Evolutionary conservation across 768 basidiomycete genomes (phyloP).

Genomic region (Pulveroboletus sp.): DNA sequence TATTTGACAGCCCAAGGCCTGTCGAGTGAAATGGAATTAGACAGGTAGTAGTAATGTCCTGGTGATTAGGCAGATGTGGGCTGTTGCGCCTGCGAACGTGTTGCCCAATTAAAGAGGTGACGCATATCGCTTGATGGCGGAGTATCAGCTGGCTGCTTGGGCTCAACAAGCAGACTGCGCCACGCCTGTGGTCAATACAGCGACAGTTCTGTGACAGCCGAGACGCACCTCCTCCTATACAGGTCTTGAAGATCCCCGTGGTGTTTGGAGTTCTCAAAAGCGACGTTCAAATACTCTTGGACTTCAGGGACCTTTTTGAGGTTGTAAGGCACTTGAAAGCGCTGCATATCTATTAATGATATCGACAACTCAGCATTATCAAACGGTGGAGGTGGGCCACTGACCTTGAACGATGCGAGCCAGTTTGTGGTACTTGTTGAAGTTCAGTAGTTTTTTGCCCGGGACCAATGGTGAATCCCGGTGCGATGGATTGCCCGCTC

Average conservation of each 20-base stretch:
- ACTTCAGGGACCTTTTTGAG: conserved; percentile 88
- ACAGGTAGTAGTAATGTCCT: conserved; percentile 17
- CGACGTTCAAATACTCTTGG: conserved; percentile 69
- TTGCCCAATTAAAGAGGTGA: conserved; percentile 77
- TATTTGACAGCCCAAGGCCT: conserved; percentile 9
- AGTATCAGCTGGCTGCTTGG: conserved; percentile 71
- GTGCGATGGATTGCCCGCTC: conserved; percentile 88
- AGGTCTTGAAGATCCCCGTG: conserved; percentile 83
- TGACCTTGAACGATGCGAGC: conserved; percentile 79
- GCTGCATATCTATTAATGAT: conserved; percentile 68
- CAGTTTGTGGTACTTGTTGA: conserved; percentile 93
- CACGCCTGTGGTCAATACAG: neutral
- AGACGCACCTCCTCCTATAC: conserved; percentile 73
- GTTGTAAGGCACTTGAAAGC: conserved; percentile 84
- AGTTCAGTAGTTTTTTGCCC: conserved; percentile 83
- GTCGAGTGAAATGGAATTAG: conserved; percentile 2
- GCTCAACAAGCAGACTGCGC: conserved; percentile 73
- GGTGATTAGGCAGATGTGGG: conserved; percentile 33
- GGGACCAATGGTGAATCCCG: conserved; percentile 74
- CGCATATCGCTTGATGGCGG: conserved; percentile 66
- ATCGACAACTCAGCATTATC: conserved; percentile 1
- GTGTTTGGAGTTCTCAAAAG: conserved; percentile 70
- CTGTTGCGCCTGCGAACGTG: conserved; percentile 47
- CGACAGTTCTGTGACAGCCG: neutral
- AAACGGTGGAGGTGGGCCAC: conserved; percentile 2